Evolutionary conservation across 352 stramenopile species (phyloP).

Genomic region (Globisporangium carolinianum): DNA sequence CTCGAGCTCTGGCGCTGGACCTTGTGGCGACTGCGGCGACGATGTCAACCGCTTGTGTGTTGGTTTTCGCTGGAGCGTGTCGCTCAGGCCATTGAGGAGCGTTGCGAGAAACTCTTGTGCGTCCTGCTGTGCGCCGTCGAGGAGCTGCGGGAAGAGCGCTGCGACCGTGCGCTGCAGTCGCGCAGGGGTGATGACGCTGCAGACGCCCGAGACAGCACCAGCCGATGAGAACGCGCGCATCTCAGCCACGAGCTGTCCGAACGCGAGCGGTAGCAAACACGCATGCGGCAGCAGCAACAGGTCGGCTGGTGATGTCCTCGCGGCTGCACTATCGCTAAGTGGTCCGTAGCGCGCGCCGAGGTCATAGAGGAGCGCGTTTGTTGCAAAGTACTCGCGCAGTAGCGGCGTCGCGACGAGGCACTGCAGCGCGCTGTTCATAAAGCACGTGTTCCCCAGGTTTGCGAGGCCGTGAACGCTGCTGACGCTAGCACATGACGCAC

Average conservation of each 20-base stretch:
- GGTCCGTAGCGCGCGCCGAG: constrained; percentile 60
- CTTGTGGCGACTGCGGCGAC: background rate
- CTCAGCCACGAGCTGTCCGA: constrained; percentile 74
- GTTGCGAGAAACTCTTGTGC: constrained; percentile 92
- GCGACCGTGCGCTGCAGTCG: constrained; percentile 72
- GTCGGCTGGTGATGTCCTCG: too few species aligned
- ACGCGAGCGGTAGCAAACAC: constrained; percentile 45
- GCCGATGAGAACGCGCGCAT: constrained; percentile 29
- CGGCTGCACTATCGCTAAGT: too few species aligned
- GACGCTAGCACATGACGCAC: too few species aligned
- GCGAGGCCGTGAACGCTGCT: constrained; percentile 74
- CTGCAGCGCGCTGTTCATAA: constrained; percentile 79
- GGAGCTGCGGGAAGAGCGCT: constrained; percentile 83
- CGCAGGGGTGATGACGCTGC: constrained; percentile 43
- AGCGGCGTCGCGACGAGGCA: constrained; percentile 90
- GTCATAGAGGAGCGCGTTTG: constrained; percentile 76
- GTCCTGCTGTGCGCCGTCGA: constrained; percentile 93
- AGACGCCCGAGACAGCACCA: constrained; percentile 16
- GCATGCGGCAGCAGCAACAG: background rate
- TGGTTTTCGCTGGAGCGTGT: constrained; percentile 84
- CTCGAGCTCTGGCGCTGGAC: constrained; percentile 1
- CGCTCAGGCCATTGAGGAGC: constrained; percentile 89
- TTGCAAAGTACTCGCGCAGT: constrained; percentile 89
- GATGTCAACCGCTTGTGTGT: background rate
- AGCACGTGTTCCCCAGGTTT: constrained; percentile 78